A percentile compares a stretch with the other conserved stretches of the same genome.
Conservation (phyloP, 176 grass and related monocot species). For the Oryza meridionalis region DNA sequence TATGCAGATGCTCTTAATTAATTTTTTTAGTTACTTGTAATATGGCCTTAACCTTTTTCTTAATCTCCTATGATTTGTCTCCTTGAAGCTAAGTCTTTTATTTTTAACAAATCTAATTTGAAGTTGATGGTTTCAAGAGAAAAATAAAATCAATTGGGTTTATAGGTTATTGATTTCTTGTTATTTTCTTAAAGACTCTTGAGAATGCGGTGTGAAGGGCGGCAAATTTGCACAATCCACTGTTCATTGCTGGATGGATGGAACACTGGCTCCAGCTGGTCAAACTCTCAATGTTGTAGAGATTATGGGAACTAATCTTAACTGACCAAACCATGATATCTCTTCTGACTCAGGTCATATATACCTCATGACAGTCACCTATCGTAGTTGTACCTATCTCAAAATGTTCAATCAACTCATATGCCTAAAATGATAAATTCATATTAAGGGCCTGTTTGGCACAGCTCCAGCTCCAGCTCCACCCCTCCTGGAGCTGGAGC, state of each 20-base stretch:
- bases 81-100: too few relatives aligned
- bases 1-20: too few relatives aligned
- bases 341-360: background rate
- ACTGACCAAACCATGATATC: background rate
- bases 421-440: background rate
- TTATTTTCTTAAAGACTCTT: background rate
- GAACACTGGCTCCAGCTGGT: background rate
- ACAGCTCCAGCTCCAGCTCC: too few relatives aligned
- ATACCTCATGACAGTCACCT: background rate
- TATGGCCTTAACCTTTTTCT: too few relatives aligned
- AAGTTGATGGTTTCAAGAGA: too few relatives aligned
- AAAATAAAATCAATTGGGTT: too few relatives aligned
- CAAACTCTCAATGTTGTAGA: background rate
- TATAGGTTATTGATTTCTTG: background rate
- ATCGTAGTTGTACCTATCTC: background rate
- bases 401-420: slow-evolving; percentile 21
- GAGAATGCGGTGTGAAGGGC: too few relatives aligned
- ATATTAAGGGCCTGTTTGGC: too few relatives aligned
- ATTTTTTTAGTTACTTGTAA: too few relatives aligned
- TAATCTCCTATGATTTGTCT: too few relatives aligned
- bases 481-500: too few relatives aligned
- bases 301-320: background rate
- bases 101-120: too few relatives aligned
- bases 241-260: background rate
- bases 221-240: background rate